Conservation (phyloP, 225 moss, liverwort and hornwort species). For the Bryum argenteum region DNA sequence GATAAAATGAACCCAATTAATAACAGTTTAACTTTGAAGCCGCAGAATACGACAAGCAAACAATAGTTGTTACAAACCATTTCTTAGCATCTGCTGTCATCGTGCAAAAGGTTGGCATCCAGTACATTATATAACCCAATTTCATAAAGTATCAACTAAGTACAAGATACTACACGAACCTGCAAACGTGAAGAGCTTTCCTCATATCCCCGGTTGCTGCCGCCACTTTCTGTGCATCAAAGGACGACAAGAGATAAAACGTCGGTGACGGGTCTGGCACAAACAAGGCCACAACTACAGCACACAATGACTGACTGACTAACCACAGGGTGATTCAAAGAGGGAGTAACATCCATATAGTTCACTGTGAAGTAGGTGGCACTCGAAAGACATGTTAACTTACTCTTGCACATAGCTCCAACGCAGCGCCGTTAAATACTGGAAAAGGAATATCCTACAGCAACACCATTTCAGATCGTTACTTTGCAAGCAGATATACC, state of each 20-base stretch:
- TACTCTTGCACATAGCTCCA: constrained; percentile 97
- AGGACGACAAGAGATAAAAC: constrained; percentile 22
- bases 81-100: not conserved
- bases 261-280: not conserved
- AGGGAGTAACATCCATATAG: constrained; percentile 1
- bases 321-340: constrained; percentile 5
- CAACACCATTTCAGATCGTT: constrained; percentile 27
- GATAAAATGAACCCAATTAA: constrained; percentile 10
- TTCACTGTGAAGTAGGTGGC: constrained; percentile 7
- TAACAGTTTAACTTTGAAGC: constrained; percentile 10
- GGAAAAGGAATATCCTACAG: constrained; percentile 61
- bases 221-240: constrained; percentile 71
- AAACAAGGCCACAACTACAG: not conserved
- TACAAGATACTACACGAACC: constrained; percentile 40
- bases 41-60: constrained; percentile 22
- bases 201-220: constrained; percentile 97
- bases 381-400: constrained; percentile 24
- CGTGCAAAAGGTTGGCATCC: constrained; percentile 19
- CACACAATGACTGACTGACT: constrained; percentile 15
- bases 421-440: constrained; percentile 65
- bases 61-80: not conserved
- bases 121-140: constrained; percentile 14
- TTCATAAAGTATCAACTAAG: constrained; percentile 1
- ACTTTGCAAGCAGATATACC: constrained; percentile 20
- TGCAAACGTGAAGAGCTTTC: constrained; percentile 91